Percentiles rank a stretch among this genome's conserved stretches.
These are phyloP conservation scores for Zygnema circumcarinatum DNA, from an alignment of 139 green algal species.

Conservation along the genomic window DNA sequence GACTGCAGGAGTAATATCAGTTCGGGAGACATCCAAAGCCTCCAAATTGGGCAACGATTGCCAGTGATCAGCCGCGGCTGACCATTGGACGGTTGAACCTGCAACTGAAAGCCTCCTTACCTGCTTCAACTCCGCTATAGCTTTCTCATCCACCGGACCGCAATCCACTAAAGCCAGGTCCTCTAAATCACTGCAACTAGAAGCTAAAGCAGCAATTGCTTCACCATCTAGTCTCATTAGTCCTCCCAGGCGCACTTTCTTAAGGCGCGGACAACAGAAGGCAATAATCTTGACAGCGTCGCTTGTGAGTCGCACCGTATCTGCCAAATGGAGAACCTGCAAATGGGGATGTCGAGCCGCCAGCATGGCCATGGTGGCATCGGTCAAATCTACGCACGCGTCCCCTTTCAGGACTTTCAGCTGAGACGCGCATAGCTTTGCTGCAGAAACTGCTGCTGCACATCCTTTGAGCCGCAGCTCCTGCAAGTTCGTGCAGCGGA, in stretches of 20 bases:
- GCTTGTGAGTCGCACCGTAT: not conserved
- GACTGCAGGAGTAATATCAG: constrained; percentile 15
- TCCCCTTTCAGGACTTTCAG: constrained; percentile 5
- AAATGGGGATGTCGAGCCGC: constrained; percentile 6
- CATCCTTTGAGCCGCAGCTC: not conserved
- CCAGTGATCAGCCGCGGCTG: not conserved
- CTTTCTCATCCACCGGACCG: not conserved
- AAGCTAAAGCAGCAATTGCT: not conserved
- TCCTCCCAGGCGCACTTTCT: not conserved
- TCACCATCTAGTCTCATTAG: not conserved
- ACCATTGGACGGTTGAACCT: constrained; percentile 23
- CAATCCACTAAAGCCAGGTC: constrained; percentile 10
- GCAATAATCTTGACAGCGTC: not conserved
- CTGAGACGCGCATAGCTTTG: not conserved
- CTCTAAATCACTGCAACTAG: not conserved
- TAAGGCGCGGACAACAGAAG: not conserved
- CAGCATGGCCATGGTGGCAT: constrained; percentile 11
- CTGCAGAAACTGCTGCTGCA: not conserved
- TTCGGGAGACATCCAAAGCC: constrained; percentile 31
- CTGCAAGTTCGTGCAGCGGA: not conserved
- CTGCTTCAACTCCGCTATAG: not conserved
- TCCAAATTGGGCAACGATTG: constrained; percentile 26
- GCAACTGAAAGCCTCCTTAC: constrained; percentile 6
- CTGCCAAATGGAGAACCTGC: not conserved
- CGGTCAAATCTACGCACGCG: constrained; percentile 1